Evolutionary conservation across 768 basidiomycete genomes (phyloP).

Genomic region (Psilocybe cyanescens): DNA sequence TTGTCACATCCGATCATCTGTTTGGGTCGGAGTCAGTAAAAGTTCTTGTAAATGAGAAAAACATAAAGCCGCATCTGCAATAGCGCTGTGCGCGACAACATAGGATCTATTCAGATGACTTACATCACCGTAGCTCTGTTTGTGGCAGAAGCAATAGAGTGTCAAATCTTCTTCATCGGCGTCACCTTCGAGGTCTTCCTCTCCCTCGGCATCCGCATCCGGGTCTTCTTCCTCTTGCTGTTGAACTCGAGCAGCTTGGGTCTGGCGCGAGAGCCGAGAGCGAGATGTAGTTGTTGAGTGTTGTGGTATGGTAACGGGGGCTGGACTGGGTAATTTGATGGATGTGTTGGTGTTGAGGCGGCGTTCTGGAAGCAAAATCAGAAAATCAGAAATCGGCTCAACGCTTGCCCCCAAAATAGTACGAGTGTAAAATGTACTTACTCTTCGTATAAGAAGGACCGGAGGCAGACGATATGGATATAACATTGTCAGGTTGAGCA

Average conservation of each 20-base stretch:
- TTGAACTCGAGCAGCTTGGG: slow-evolving; percentile 25
- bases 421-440: slow-evolving; percentile 19
- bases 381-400: not conserved
- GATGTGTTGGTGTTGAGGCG: slow-evolving; percentile 36
- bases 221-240: slow-evolving; percentile 38
- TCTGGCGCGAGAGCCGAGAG: slow-evolving; percentile 40
- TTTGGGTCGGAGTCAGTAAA: slow-evolving; percentile 1
- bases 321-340: slow-evolving; percentile 40
- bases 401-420: too few species aligned
- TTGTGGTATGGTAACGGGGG: slow-evolving; percentile 25
- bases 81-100: not conserved
- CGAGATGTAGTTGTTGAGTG: slow-evolving; percentile 26
- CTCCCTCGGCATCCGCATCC: slow-evolving; percentile 42
- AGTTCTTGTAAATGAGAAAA: not conserved
- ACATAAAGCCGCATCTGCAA: not conserved
- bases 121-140: slow-evolving; percentile 45
- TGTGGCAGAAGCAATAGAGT: slow-evolving; percentile 47
- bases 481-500: slow-evolving; percentile 10
- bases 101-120: slow-evolving; percentile 6
- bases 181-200: slow-evolving; percentile 39
- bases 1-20: slow-evolving; percentile 80
- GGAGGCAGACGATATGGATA: slow-evolving; percentile 17
- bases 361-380: slow-evolving; percentile 31
- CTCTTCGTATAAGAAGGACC: slow-evolving; percentile 35
- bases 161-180: slow-evolving; percentile 41